phyloP scores from a whole-genome alignment of 768 basidiomycete genomes.

The Naganishia vishniacii region DNA sequence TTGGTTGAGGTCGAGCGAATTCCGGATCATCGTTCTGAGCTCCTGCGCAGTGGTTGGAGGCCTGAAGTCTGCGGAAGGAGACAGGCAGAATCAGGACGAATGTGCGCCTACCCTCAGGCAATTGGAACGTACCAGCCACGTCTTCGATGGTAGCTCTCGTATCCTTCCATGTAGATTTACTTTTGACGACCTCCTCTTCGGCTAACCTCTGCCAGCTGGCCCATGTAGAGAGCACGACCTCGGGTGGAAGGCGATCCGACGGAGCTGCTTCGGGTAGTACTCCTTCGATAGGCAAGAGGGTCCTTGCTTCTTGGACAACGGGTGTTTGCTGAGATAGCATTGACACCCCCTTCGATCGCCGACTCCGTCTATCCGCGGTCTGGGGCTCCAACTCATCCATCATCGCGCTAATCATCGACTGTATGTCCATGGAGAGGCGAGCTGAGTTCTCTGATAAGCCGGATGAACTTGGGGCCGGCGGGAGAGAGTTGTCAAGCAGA shows the following conservation, averaged over 20 bases:
- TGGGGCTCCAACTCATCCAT: background rate
- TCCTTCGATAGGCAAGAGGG: background rate
- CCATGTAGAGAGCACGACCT: background rate
- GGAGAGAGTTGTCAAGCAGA: background rate
- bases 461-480: background rate
- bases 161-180: constrained; percentile 21
- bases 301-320: background rate
- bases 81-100: background rate
- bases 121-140: constrained; percentile 9
- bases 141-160: constrained; percentile 8
- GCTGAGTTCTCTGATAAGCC: background rate
- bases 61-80: constrained; percentile 15
- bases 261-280: too few relatives aligned
- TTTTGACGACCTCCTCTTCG: constrained; percentile 12
- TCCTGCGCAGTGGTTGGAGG: constrained; percentile 21
- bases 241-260: background rate
- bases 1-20: constrained; percentile 21
- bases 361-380: background rate
- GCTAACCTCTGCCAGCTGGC: constrained; percentile 11
- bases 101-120: background rate
- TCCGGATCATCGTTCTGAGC: constrained; percentile 6
- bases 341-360: background rate
- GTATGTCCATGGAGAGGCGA: constrained; percentile 6
- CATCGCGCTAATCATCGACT: constrained; percentile 21
- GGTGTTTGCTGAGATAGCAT: background rate